Base-by-base conservation (phyloP, 2,329 filamentous ascomycete genomes). In the Grosmannia huntii region DNA sequence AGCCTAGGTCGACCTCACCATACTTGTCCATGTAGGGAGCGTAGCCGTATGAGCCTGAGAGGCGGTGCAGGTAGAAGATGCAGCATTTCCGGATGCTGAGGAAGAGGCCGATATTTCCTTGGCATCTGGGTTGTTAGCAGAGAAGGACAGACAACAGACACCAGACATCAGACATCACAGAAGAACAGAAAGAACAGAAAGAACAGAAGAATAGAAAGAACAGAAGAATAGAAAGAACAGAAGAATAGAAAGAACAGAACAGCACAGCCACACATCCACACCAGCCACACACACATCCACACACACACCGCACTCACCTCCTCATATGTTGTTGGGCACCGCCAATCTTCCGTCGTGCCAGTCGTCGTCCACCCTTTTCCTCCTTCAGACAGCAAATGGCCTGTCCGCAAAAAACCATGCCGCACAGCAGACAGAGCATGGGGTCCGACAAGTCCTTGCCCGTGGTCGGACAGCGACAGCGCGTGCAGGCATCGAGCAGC, bases 51-150 rank as follows among this genome's bases (percentile, higher is more conserved):
- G 87, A 90, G 46, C 94, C 94, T 53, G 88, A 87, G 36, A 79
- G 76, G 60, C 86, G 83, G 72, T 96, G 90, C 58, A 95, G 76
- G 70, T 95, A 95, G 60, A 95, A 83, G 48, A 95, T 84, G 64
- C 87, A 89, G 74, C 95, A 97, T 75, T 97, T 97, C 64, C 94
- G 87, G 65, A 99, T 92, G 70, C 95, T 96, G 70, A 99, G 86
- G 74, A 95, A 97, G 38, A 96, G 76, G n/a, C 94, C 94, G 53
- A 95, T 84, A 65, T 90, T 90, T 62, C 85, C 83, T 68, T 94
- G 90, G 70, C 92, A 97, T 66, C 89, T 95, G 63, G n/a, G 2
- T 33, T 33, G 48, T 27, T 54, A 38, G 33, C 53, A n/a, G n/a
- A n/a, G n/a, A n/a, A n/a, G n/a, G n/a, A n/a, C n/a, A n/a, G n/a